Base-by-base conservation (phyloP, 2,329 filamentous ascomycete species). In the Colletotrichum chrysophilum region DNA sequence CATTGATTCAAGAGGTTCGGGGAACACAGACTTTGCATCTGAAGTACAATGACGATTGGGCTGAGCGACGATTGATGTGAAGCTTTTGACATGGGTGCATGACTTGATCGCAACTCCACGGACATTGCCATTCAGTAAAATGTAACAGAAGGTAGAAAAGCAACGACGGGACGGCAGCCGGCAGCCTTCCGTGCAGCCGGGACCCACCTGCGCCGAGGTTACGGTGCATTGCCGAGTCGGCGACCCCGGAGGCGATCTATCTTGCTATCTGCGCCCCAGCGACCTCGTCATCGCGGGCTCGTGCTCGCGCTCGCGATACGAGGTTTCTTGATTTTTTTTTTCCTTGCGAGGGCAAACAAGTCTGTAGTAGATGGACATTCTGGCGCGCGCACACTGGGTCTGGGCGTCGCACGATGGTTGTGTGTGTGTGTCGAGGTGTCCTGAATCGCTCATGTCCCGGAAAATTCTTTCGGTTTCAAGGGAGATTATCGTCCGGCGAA, bases 391-490 rank as follows among this genome's bases (percentile, higher is more conserved):
- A 56, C 12, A 38, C 24, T 56, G 69, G 43, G 64, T 32, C 56
- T 38, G 43, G 55, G 69, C 38, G 62, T 30, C 73, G 74, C 68
- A 72, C 67, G 58, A 55, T 52, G 10, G 12, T 30, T 38, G 36
- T 56, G 16, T n/a, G 13, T 30, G 9, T 32, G 38, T 16, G 16
- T 52, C 10, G 43, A 21, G 43, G 43, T 52, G 58, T 61, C 52
- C 62, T 62, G 70, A 75, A 60, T 75, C 70, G 73, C 62, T 58
- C 70, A 38, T 73, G 32, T 43, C 38, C 43, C 26, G 32, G 21
- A 64, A 75, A 68, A 64, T 67, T 72, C 73, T 75, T 55, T 73
- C 21, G 32, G 69, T 75, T 75, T 75, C 69, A 75, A 75, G 69
- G 69, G 73, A 68, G 26, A 75, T 68, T 75, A 5, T 68, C 56